Evolutionary conservation across 495 filamentous ascomycete genomes (phyloP).

Genomic region (Xylaria bambusicola): DNA sequence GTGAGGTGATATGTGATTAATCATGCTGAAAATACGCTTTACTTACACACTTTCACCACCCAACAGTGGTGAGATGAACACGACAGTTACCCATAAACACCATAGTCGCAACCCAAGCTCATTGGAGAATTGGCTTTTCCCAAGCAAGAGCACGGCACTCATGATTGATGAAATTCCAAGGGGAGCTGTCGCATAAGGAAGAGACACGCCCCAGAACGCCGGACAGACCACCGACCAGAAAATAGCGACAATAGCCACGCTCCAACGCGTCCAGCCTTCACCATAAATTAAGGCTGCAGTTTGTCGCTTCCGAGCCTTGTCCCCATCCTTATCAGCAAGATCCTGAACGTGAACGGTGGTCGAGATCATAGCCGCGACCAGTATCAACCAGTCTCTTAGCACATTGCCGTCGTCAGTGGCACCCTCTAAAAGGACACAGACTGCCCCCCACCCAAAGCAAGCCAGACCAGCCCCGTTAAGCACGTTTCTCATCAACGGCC

Average conservation of each 20-base stretch:
- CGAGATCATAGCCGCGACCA: constrained; percentile 42
- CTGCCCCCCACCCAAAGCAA: constrained; percentile 33
- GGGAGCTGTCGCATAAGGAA: neutral
- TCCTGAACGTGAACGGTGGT: constrained; percentile 51
- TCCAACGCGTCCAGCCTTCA: constrained; percentile 39
- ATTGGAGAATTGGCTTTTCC: constrained; percentile 19
- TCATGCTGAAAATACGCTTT: no score
- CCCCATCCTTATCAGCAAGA: constrained; percentile 46
- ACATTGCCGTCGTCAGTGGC: constrained; percentile 12
- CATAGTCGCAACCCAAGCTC: constrained; percentile 29
- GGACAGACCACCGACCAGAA: constrained; percentile 45
- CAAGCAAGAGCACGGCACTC: constrained; percentile 22
- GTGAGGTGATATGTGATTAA: no score
- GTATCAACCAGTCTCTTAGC: constrained; percentile 37
- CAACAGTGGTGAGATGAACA: constrained; percentile 13
- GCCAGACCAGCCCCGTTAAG: constrained; percentile 35
- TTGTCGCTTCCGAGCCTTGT: constrained; percentile 37
- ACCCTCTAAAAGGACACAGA: constrained; percentile 4
- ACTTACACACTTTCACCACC: neutral
- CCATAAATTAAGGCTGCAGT: constrained; percentile 46
- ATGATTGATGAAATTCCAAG: neutral
- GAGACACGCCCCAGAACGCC: constrained; percentile 36
- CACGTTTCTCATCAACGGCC: constrained; percentile 29
- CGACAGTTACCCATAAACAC: constrained; percentile 21
- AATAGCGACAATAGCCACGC: constrained; percentile 33